Percentiles rank a stretch among this genome's conserved stretches.
Conservation (phyloP, 352 stramenopile genomes). For the Globisporangium spiculum region DNA sequence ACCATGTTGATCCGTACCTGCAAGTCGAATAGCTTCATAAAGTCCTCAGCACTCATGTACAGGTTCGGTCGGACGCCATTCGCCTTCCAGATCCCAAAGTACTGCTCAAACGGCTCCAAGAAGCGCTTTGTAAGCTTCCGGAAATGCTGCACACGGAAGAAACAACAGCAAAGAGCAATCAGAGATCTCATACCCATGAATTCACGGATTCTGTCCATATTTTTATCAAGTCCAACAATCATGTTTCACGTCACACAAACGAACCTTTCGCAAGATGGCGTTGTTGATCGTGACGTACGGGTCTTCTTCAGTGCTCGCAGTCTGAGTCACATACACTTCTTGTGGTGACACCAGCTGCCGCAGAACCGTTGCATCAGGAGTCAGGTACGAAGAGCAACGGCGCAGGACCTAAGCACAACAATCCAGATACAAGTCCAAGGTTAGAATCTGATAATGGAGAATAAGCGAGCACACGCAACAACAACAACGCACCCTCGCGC, state of each 20-base stretch:
- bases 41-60: constrained; percentile 65
- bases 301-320: constrained; percentile 52
- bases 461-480: neutral
- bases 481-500: constrained; percentile 9
- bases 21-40: constrained; percentile 74
- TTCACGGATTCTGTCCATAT: too few relatives aligned
- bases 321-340: constrained; percentile 46
- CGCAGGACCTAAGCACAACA: constrained; percentile 41
- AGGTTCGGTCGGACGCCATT: constrained; percentile 55
- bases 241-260: neutral
- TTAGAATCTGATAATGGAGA: neutral
- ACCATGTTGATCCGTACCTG: constrained; percentile 20
- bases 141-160: constrained; percentile 59
- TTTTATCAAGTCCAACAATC: too few relatives aligned
- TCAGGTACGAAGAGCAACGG: constrained; percentile 52
- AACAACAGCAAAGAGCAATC: neutral
- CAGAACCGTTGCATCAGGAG: constrained; percentile 57
- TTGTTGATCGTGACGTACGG: constrained; percentile 84
- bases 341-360: constrained; percentile 58
- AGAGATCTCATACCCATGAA: neutral
- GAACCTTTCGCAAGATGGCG: constrained; percentile 71
- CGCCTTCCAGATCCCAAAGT: constrained; percentile 80
- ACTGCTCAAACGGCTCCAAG: constrained; percentile 85
- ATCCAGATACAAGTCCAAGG: neutral
- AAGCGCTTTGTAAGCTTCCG: constrained; percentile 81